A percentile compares a stretch with the other conserved stretches of the same genome.
phyloP scores from a whole-genome alignment of 352 stramenopile species.

The Peronosclerospora sorghi region DNA sequence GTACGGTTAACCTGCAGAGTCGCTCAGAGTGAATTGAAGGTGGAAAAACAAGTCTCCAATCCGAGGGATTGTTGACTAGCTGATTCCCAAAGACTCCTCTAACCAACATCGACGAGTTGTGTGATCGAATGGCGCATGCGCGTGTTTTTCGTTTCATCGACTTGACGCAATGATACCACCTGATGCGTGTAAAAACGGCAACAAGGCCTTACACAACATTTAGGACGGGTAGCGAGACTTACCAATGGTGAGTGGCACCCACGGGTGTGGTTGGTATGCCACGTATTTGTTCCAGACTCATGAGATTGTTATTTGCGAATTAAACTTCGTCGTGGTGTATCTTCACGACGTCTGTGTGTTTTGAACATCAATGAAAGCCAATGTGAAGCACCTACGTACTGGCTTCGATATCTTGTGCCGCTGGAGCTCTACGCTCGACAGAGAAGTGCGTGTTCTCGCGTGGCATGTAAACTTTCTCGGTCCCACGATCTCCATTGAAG shows the following conservation, averaged over 20 bases:
- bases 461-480: slow-evolving; percentile 13
- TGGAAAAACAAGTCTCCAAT: too few relatives aligned
- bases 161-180: slow-evolving; percentile 20
- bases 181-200: slow-evolving; percentile 6
- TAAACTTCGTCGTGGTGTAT: slow-evolving; percentile 19
- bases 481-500: slow-evolving; percentile 10
- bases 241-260: slow-evolving; percentile 25
- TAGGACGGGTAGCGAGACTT: slow-evolving; percentile 12
- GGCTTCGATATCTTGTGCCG: slow-evolving; percentile 12
- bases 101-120: not conserved
- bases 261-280: slow-evolving; percentile 30
- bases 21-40: too few relatives aligned
- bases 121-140: slow-evolving; percentile 8
- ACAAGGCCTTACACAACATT: not conserved
- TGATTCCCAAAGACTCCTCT: not conserved
- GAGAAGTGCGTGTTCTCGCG: slow-evolving; percentile 15
- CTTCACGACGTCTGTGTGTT: slow-evolving; percentile 25
- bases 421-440: slow-evolving; percentile 12
- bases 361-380: slow-evolving; percentile 1
- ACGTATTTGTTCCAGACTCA: slow-evolving; percentile 7
- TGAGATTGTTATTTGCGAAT: slow-evolving; percentile 19
- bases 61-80: not conserved
- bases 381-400: slow-evolving; percentile 10
- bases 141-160: slow-evolving; percentile 13
- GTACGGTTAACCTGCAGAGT: too few relatives aligned